phyloP scores from a whole-genome alignment of 148 eudicot species.

The Euryodendron excelsum region DNA sequence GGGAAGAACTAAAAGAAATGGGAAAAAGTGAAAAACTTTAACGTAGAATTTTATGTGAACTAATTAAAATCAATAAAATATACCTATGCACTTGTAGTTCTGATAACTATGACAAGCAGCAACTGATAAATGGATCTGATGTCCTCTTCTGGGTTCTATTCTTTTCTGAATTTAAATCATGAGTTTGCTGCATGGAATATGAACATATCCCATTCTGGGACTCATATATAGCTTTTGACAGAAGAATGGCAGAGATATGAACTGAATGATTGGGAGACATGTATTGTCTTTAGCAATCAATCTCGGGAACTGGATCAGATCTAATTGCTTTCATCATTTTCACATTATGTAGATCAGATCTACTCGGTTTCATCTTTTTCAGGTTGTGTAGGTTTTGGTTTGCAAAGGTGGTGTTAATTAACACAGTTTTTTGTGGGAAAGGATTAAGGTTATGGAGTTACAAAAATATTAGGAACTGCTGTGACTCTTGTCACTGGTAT shows the following conservation, averaged over 20 bases:
- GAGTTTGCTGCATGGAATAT: background rate
- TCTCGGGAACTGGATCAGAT: background rate
- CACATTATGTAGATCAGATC: background rate
- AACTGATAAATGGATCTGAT: background rate
- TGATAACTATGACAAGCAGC: background rate
- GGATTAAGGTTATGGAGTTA: background rate
- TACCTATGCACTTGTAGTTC: background rate
- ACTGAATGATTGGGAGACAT: background rate
- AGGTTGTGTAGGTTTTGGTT: background rate
- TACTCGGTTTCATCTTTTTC: conserved; percentile 3
- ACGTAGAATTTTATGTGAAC: background rate
- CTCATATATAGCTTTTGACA: background rate
- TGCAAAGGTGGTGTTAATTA: background rate
- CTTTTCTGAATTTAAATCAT: background rate
- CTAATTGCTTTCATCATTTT: background rate
- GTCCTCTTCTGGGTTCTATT: background rate
- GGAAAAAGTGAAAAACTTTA: background rate
- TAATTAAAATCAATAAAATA: background rate
- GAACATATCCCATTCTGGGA: background rate
- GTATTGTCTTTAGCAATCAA: background rate
- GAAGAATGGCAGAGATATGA: background rate
- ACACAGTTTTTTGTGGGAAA: background rate
- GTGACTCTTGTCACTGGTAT: background rate
- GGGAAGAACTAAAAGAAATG: background rate
- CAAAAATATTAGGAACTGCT: background rate